Base-by-base conservation (phyloP, 2,329 filamentous ascomycete species). In the Fusarium pseudograminearum region DNA sequence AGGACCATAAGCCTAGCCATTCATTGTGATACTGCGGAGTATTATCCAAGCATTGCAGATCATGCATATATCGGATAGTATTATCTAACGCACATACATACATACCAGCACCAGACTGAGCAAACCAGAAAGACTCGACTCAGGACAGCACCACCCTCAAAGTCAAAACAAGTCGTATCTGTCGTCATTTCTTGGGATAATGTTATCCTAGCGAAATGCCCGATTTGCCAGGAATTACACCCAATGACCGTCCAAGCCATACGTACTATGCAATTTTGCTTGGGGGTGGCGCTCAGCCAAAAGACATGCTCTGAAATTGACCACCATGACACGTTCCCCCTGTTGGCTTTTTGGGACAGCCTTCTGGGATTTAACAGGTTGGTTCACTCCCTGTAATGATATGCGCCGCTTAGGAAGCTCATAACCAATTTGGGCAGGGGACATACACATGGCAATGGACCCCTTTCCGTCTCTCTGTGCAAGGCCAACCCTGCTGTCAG, bases 381-480 rank as follows among this genome's bases (percentile, higher is more conserved):
- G 60, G 67, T 68, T 61, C 54, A 30, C 28, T 41, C 60, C 71
- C 62, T 72, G 69, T 38, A 65, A 55, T 33, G 38, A 65, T 59
- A 65, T 50, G 58, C 50, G 48, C 69, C 56, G 52, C 56, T 59
- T 67, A 67, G 47, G 34, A 69, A 67, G 58, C 57, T 57, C 61
- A 72, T 61, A 62, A 61, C 59, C 64, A 57, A 62, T 65, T 61
- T 55, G 42, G 61, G 69, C 61, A 71, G 62, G 61, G 65, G 58
- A 65, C 50, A 57, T 67, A 70, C 73, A 73, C 73, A 74, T 73
- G 69, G 72, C 69, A 73, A 68, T 74, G 73, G 68, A 64, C 70
- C 66, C 56, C 53, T 59, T 55, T 47, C 63, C 48, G 62, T 65
- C 65, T 69, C 66, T 58, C 30, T 64, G 67, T 69, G 66, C 63